Evolutionary conservation across 345 rosid genomes (phyloP).

Genomic region (Pelargonium nanum): DNA sequence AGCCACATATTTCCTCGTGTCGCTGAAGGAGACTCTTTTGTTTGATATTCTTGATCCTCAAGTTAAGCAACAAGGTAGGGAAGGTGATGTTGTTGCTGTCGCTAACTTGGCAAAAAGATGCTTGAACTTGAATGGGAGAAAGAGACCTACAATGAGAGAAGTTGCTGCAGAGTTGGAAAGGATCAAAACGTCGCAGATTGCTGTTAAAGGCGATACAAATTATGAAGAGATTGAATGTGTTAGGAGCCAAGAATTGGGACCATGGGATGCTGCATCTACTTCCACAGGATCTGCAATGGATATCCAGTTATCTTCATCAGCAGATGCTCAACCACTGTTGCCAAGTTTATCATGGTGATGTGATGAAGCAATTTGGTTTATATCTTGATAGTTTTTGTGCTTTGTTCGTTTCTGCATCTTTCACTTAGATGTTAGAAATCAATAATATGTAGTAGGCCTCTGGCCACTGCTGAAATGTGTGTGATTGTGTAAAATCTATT

Average conservation of each 20-base stretch:
- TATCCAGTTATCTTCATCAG: background rate
- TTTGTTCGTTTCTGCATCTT: no score
- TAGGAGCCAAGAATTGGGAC: background rate
- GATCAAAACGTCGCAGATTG: background rate
- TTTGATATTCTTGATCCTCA: background rate
- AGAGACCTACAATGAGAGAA: background rate
- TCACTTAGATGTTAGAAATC: no score
- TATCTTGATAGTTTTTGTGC: no score
- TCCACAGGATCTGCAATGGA: background rate
- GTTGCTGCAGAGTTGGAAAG: background rate
- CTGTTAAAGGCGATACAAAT: background rate
- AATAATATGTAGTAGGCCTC: no score
- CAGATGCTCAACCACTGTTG: background rate
- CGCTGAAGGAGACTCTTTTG: background rate
- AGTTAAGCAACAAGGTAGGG: background rate
- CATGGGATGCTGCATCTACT: background rate
- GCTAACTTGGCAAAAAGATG: slow-evolving; percentile 6
- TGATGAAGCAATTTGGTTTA: no score
- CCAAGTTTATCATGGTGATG: background rate
- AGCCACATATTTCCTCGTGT: background rate
- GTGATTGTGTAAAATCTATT: no score
- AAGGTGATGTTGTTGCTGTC: background rate
- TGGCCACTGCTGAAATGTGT: no score
- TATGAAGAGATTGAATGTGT: background rate
- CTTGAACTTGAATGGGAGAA: slow-evolving; percentile 1